These are phyloP conservation scores for Aspergillus arachidicola DNA, from an alignment of 2,329 filamentous ascomycete species.

Conservation along the genomic window DNA sequence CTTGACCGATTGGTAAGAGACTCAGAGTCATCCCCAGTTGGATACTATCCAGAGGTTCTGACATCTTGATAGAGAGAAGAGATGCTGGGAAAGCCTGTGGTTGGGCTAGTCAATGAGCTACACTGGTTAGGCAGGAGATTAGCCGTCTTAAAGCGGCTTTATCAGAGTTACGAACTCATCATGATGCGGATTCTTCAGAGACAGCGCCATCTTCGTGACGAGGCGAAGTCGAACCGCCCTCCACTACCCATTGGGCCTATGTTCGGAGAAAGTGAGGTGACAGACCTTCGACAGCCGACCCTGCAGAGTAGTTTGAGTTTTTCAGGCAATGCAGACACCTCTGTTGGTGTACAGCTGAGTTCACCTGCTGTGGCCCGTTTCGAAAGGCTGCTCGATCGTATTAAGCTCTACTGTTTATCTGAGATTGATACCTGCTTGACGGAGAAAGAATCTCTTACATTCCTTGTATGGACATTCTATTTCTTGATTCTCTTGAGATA, in stretches of 20 bases:
- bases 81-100: slow-evolving; percentile 57
- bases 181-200: slow-evolving; percentile 63
- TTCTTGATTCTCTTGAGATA: background rate
- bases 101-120: slow-evolving; percentile 52
- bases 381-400: slow-evolving; percentile 61
- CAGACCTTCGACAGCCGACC: slow-evolving; percentile 44
- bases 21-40: background rate
- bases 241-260: slow-evolving; percentile 24
- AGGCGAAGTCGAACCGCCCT: slow-evolving; percentile 29
- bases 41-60: background rate
- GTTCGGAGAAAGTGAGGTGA: slow-evolving; percentile 30
- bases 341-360: slow-evolving; percentile 46
- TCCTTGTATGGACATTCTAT: slow-evolving; percentile 55
- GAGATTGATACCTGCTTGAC: slow-evolving; percentile 67
- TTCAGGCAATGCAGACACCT: slow-evolving; percentile 22
- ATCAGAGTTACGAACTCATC: slow-evolving; percentile 63
- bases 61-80: slow-evolving; percentile 45
- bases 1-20: slow-evolving; percentile 54
- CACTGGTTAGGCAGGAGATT: slow-evolving; percentile 65
- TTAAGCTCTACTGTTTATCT: slow-evolving; percentile 63
- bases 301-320: slow-evolving; percentile 27
- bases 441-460: slow-evolving; percentile 71
- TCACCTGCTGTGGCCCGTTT: slow-evolving; percentile 60
- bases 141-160: slow-evolving; percentile 63
- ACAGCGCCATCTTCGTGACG: slow-evolving; percentile 44